Base-by-base conservation (phyloP, 352 stramenopile species). In the Globisporangium irregulare region DNA sequence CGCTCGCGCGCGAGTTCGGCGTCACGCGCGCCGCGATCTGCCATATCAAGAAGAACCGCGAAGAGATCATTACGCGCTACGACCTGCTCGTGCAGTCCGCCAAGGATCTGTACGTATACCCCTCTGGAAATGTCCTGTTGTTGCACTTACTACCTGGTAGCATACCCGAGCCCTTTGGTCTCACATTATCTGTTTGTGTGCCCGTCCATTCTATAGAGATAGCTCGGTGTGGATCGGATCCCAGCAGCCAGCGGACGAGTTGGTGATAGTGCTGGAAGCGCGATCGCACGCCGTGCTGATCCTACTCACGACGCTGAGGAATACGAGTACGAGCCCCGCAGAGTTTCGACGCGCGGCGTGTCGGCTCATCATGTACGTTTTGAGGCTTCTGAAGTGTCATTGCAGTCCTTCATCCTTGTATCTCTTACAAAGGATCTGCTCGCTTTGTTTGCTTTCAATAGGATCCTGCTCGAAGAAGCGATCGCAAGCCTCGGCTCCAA, bases 11-110 rank as follows among this genome's bases (percentile, higher is more conserved):
- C 1, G 84, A 92, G 41, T 90, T 88, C 54, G 81, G 84, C n/a
- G 82, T 92, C 27, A 91, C 84, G 24, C 68, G 84, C 6, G 82
- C 84, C 0, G 84, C 84, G 20, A 86, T 92, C 61, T 92, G 84
- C 64, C 82, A 90, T 68, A 92, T 92, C 64, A 92, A 92, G 62
- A 92, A 92, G 69, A 90, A 92, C 59, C 77, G 78, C 43, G 80
- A 78, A 8, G 82, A 89, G 71, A 89, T 92, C 66, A 71, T 92
- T n/a, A 80, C 81, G 24, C 81, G 81, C 48, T 89, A 84, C 70
- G 80, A 89, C 34, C 66, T 84, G 65, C 62, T 88, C 29, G 74
- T 84, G 32, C 79, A 89, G 58, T 84, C 80, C 4, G 76, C 77
- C 4, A 73, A 86, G 36, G 80, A 86, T 64, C 76, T 83, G 82